Percentiles rank a stretch among this genome's conserved stretches.
phyloP scores from a whole-genome alignment of 768 basidiomycete genomes.

The Leucocoprinus sp. region DNA sequence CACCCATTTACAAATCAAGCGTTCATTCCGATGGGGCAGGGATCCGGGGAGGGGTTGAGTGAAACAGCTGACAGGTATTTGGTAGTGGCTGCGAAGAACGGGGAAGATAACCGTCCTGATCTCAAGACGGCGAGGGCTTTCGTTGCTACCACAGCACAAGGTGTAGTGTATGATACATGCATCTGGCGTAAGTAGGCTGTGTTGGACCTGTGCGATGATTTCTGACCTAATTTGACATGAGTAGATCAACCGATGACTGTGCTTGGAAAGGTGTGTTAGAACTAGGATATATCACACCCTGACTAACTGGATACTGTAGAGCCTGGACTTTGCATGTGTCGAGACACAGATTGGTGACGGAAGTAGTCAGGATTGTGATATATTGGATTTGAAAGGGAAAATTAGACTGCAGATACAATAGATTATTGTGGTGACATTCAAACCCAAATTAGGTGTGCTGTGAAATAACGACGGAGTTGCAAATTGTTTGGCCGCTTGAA shows the following conservation, averaged over 20 bases:
- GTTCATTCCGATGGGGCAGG: conserved; percentile 87
- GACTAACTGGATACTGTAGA: conserved; percentile 30
- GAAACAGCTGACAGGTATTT: conserved; percentile 57
- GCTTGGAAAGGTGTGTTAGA: conserved; percentile 48
- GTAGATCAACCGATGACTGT: conserved; percentile 92
- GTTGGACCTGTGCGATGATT: not conserved
- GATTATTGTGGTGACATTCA: not conserved
- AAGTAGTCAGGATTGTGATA: conserved; percentile 75
- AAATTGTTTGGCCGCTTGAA: conserved; percentile 18
- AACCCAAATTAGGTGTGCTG: conserved; percentile 10
- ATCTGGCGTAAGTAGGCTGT: conserved; percentile 75
- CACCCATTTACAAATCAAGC: conserved; percentile 88
- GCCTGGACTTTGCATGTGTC: conserved; percentile 79
- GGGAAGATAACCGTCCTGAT: conserved; percentile 69
- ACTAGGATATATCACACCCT: conserved; percentile 4
- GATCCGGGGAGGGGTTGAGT: conserved; percentile 36
- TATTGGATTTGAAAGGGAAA: conserved; percentile 43
- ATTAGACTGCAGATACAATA: conserved; percentile 27
- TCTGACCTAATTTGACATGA: not conserved
- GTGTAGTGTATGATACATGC: conserved; percentile 74
- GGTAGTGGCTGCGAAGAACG: conserved; percentile 82
- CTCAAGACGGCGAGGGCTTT: conserved; percentile 72
- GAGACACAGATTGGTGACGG: conserved; percentile 91
- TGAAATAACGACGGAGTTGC: conserved; percentile 34
- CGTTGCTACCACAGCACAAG: conserved; percentile 71